A percentile compares a stretch with the other conserved stretches of the same genome.
Evolutionary conservation across 371 early-diverging fungal species (phyloP).

Genomic region (Mucor lusitanicus): DNA sequence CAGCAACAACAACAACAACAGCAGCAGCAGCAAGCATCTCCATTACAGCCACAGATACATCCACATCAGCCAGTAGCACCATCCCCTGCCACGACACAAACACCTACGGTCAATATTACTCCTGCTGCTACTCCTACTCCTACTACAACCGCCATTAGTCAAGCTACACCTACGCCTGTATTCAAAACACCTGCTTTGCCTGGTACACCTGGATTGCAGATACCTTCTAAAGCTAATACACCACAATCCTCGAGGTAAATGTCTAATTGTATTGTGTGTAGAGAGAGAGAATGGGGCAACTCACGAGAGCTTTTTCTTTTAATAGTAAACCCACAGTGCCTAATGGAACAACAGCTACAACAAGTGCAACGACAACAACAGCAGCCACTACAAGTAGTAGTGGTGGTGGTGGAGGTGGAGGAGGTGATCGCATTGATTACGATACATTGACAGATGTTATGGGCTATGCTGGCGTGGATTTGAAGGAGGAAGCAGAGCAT

Average conservation of each 20-base stretch:
- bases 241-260: slow-evolving; percentile 16
- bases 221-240: slow-evolving; percentile 24
- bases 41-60: neutral
- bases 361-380: slow-evolving; percentile 7
- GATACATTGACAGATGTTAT: slow-evolving; percentile 81
- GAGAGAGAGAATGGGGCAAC: neutral
- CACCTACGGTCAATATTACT: slow-evolving; percentile 1
- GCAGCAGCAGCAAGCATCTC: slow-evolving; percentile 3
- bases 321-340: slow-evolving; percentile 7
- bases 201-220: slow-evolving; percentile 23
- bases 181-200: slow-evolving; percentile 40
- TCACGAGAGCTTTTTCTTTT: neutral
- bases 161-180: slow-evolving; percentile 9
- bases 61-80: slow-evolving; percentile 12
- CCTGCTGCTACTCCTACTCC: neutral
- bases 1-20: slow-evolving; percentile 12
- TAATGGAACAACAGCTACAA: neutral
- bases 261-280: neutral
- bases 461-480: slow-evolving; percentile 86
- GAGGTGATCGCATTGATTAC: slow-evolving; percentile 53
- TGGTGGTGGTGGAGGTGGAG: slow-evolving; percentile 12
- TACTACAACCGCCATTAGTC: neutral
- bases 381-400: slow-evolving; percentile 7
- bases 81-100: neutral
- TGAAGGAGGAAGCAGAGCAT: slow-evolving; percentile 67